Base-by-base conservation (phyloP, 1,139 yeast genomes). In the Spathaspora sp. region DNA sequence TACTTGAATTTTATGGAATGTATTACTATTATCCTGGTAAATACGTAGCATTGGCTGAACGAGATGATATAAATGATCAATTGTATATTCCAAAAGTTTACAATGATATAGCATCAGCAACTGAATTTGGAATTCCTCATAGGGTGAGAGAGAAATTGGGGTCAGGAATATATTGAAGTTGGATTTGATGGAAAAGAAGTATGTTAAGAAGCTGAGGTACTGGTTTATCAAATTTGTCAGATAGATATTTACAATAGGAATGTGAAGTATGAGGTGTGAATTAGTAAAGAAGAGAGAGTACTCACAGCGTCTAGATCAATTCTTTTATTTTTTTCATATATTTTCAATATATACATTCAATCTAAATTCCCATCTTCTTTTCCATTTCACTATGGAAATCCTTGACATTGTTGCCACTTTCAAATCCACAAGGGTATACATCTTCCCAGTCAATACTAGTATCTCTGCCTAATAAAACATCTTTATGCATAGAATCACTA, bases 401-500 rank as follows among this genome's bases (percentile, higher is more conserved):
- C 52, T 58, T 59, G 18, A 66, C 72, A 42, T 63, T 59, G 36
- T 60, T 58, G 1, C 74, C 74, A 39, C 64, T 57, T 45, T 74
- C 81, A 39, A 76, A 64, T n/a, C 77, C 81, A 47, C 72, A 72
- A 44, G 78, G 74, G 65, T 90, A 93, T 17, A 93, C 76, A 61
- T 95, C 99, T 60, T 93, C 98, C 97, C 98, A 93, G 56, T 89
- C 97, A 41, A 93, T 70, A 11, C 80, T 67, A 18, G 84, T 67
- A 52, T 93, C 98, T 56, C 79, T 84, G 68, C 88, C 88, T 63
- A 81, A 66, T 51, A 95, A 75, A 46, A 93, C 86, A 59, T 91
- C 97, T 49, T 74, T 78, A 61, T 89, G 96, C 56, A 89, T 53
- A n/a, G 72, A 58, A 43, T 71, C 74, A 9, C 77, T 60, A 16